Evolutionary conservation across 768 basidiomycete genomes (phyloP).

Genomic region (Phaffia australis): DNA sequence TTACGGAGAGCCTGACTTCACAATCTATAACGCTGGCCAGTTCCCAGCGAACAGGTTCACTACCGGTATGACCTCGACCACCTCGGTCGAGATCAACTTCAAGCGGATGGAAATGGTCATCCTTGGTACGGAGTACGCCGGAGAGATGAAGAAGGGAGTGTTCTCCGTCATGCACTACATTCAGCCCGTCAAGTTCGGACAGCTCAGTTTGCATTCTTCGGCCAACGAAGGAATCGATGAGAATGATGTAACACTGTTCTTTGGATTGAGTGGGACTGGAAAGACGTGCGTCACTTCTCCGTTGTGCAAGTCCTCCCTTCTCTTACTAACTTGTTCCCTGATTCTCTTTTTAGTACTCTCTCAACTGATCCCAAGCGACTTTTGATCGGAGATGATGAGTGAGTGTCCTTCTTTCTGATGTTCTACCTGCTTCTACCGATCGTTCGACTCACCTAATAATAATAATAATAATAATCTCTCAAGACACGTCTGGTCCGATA

Average conservation of each 20-base stretch:
- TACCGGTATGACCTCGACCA: conserved; percentile 98
- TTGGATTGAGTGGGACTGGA: conserved; percentile 94
- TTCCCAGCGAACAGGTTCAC: conserved; percentile 99
- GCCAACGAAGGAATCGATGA: conserved; percentile 86
- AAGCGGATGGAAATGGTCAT: conserved; percentile 99
- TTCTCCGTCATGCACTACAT: conserved; percentile 99
- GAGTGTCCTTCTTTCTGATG: no score
- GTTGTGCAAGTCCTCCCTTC: not conserved
- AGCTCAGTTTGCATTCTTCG: conserved; percentile 93
- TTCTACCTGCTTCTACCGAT: no score
- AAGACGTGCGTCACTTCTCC: conserved; percentile 53
- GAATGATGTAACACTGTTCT: conserved; percentile 93
- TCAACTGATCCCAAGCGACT: conserved; percentile 89
- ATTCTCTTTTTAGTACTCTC: conserved; percentile 50
- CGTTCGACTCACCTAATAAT: no score
- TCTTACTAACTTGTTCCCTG: not conserved
- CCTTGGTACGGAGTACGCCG: conserved; percentile 69
- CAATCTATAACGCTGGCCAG: conserved; percentile 99
- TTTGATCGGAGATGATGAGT: conserved; percentile 94
- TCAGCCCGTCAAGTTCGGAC: conserved; percentile 95
- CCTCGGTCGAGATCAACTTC: conserved; percentile 99
- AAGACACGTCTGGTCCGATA: conserved; percentile 91
- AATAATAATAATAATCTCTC: no score
- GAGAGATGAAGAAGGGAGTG: conserved; percentile 99
- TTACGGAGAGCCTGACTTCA: conserved; percentile 98